Base-by-base conservation (phyloP, 176 grass and related monocot species). In the Oryza brachyantha region DNA sequence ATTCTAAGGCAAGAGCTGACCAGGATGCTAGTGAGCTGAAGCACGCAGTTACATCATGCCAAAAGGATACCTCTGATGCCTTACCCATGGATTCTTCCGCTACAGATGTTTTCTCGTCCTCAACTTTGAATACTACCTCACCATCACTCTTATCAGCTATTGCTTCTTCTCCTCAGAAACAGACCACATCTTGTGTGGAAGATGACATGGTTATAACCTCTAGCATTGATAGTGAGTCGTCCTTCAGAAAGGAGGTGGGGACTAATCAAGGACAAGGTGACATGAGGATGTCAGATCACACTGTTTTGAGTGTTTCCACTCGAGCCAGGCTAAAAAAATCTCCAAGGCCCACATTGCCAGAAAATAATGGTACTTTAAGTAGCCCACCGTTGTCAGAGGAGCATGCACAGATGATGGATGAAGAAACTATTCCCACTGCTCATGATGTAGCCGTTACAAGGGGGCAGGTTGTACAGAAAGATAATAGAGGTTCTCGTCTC, bases 1-100 rank as follows among this genome's bases (percentile, higher is more conserved):
- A 76, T 66, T 88, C 85, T 28, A 83, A 77, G 66, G 35, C 40
- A 85, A 85, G 86, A 83, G 46, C 66, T 66, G 85, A 88, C 12
- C 68, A 80, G 38, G 86, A 91, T 17, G 60, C 77, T 70, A 73
- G 29, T 76, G 79, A 50, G 8, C 73, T 76, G 48, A 85, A 85
- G 64, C 85, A 90, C 62, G 78, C 68, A 66, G 81, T 54, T 21
- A 90, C 82, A 80, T 80, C 84, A 29, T 84, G 77, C 81, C 83
- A 83, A 75, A 93, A 86, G 63, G 88, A 86, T 68, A 75, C 9
- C 40, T 41, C 11, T 17, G 59, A 26, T 68, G 78, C 35, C 45
- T 36, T 60, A 66, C 73, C 86, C 35, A 36, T 77, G 77, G 72
- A 77, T 72, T 65, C 60, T 1, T 31, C 70, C 41, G 31, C 40